These are phyloP conservation scores for Eucommia ulmoides DNA, from an alignment of 257 asterid species.

Conservation along the genomic window DNA sequence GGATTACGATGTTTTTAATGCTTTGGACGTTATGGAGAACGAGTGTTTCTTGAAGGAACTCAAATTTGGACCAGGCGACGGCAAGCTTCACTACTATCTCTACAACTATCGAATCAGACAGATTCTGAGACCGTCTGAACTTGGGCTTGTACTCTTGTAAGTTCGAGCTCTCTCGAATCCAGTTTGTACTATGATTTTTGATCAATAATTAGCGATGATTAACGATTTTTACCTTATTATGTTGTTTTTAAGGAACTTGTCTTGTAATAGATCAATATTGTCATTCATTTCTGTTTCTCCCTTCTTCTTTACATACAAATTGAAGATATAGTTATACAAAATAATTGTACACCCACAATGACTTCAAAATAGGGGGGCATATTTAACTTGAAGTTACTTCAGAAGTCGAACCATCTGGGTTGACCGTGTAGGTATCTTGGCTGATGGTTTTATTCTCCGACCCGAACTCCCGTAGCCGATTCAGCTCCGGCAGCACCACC, in stretches of 20 bases:
- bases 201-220: too few relatives aligned
- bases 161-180: too few relatives aligned
- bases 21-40: slow-evolving; percentile 22
- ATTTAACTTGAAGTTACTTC: neutral
- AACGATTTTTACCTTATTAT: too few relatives aligned
- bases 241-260: too few relatives aligned
- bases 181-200: too few relatives aligned
- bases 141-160: slow-evolving; percentile 25
- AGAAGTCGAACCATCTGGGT: neutral
- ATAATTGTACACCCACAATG: too few relatives aligned
- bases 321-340: too few relatives aligned
- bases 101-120: slow-evolving; percentile 21
- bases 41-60: slow-evolving; percentile 24
- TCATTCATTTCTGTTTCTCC: too few relatives aligned
- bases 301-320: too few relatives aligned
- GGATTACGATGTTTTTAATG: slow-evolving; percentile 24
- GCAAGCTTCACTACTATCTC: slow-evolving; percentile 23
- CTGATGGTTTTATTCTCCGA: slow-evolving; percentile 10
- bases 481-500: slow-evolving; percentile 57
- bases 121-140: slow-evolving; percentile 18
- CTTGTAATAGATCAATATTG: too few relatives aligned
- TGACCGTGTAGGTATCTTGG: slow-evolving; percentile 6
- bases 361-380: too few relatives aligned
- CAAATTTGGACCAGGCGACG: slow-evolving; percentile 24
- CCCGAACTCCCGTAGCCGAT: slow-evolving; percentile 37